Base-by-base conservation (phyloP, 345 rosid species). In the Salix udensis region DNA sequence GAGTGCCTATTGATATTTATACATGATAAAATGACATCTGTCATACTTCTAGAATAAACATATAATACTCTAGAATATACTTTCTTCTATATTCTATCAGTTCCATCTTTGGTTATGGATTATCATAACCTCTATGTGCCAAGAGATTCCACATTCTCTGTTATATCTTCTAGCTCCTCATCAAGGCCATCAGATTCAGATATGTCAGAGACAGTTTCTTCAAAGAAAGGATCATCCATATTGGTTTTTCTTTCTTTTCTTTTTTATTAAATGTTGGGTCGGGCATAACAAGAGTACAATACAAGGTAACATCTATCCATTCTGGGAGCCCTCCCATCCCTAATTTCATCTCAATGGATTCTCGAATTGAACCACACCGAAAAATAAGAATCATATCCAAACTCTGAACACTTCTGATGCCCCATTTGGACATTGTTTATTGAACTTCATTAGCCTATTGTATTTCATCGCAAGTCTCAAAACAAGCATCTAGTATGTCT, bases 101-200 rank as follows among this genome's bases (percentile, higher is more conserved):
- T n/a, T 78, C 48, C n/a, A 24, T 31, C 39, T 23, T 66, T 30
- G 24, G 60, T 30, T 79, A 72, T 24, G 40, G 13, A 65, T 31
- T 28, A 71, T 77, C 72, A 28, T 19, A 52, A 53, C 37, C 72
- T 21, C 77, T 82, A 76, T 30, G 40, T 60, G 65, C 70, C 67
- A 68, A 74, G 39, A 82, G 71, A 71, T 76, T 88, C 82, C 64
- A 70, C n/a, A 67, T 74, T 82, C 68, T 86, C 77, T 62, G 79
- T 64, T 48, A 46, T 76, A 42, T 85, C 88, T 64, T 78, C 85
- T 53, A 75, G 24, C 65, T 84, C 88, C 74, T 79, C 81, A 70
- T 79, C 86, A 34, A 64, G 76, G 31, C 67, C 79, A 48, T 71
- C 71, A 18, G 70, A 71, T 71, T 70, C 68, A 18, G 28, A 39